Evolutionary conservation across 73 alveolate genomes (phyloP).

Genomic region (Tetrahymena borealis): DNA sequence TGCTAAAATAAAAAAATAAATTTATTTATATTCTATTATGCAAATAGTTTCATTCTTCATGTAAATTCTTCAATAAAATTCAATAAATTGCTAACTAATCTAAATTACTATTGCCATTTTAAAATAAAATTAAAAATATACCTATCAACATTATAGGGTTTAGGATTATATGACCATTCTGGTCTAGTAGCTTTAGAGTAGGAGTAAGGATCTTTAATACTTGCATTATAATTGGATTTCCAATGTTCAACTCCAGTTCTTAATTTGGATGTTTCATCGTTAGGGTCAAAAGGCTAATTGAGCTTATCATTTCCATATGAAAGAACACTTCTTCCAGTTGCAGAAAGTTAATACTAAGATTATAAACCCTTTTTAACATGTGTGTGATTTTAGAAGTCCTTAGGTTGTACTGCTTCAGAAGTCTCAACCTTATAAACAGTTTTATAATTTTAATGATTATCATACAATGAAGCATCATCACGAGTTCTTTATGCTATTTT

Average conservation of each 20-base stretch:
- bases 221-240: constrained; percentile 32
- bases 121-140: not conserved
- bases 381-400: constrained; percentile 1
- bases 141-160: constrained; percentile 40
- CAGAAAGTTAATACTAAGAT: not conserved
- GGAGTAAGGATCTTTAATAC: constrained; percentile 34
- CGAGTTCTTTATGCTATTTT: not conserved
- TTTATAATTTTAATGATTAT: constrained; percentile 18
- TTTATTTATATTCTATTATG: not conserved
- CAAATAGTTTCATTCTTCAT: not conserved
- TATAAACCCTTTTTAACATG: constrained; percentile 18
- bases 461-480: not conserved
- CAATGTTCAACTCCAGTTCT: constrained; percentile 40
- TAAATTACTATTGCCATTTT: not conserved
- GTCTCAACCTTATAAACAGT: constrained; percentile 3
- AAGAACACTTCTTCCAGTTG: constrained; percentile 26
- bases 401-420: constrained; percentile 8
- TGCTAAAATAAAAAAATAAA: not conserved
- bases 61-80: too few relatives aligned
- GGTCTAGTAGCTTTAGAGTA: constrained; percentile 22
- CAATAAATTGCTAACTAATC: too few relatives aligned
- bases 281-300: not conserved
- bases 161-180: constrained; percentile 29
- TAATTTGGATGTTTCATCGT: constrained; percentile 12
- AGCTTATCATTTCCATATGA: not conserved